A percentile compares a stretch with the other conserved stretches of the same genome.
These are phyloP conservation scores for Phytopythium sindhum DNA, from an alignment of 352 stramenopile species.

Conservation along the genomic window DNA sequence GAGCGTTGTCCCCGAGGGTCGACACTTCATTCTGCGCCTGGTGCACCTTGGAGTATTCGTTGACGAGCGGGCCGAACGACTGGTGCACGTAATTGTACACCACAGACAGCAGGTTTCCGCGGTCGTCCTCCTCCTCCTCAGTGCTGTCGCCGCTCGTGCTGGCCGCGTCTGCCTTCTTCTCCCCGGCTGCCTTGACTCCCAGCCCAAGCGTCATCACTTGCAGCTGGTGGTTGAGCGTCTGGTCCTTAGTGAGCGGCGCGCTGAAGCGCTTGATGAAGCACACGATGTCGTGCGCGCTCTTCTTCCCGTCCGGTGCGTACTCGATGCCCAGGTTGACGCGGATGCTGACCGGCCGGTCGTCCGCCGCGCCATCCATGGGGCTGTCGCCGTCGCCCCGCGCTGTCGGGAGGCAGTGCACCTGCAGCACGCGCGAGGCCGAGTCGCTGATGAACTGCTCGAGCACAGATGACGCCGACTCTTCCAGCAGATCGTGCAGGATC, in stretches of 20 bases:
- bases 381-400: conserved; percentile 23
- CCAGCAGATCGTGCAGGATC: conserved; percentile 46
- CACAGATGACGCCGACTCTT: conserved; percentile 23
- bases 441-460: conserved; percentile 76
- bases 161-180: conserved; percentile 20
- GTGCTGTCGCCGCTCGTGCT: conserved; percentile 55
- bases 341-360: conserved; percentile 26
- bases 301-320: conserved; percentile 52
- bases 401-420: conserved; percentile 62
- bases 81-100: conserved; percentile 90
- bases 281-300: conserved; percentile 68
- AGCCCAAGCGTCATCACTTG: conserved; percentile 86
- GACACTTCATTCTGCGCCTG: conserved; percentile 64
- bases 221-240: conserved; percentile 76
- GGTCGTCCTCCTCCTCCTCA: conserved; percentile 56
- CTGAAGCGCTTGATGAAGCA: conserved; percentile 87
- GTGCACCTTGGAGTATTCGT: conserved; percentile 84
- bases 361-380: conserved; percentile 16
- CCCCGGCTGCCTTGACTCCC: conserved; percentile 30
- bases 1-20: conserved; percentile 60
- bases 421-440: conserved; percentile 55
- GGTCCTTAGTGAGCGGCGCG: conserved; percentile 57
- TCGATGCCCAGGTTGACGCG: conserved; percentile 79
- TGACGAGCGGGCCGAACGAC: conserved; percentile 82
- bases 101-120: conserved; percentile 69